phyloP scores from a whole-genome alignment of 306 rosid genomes.

The Pachyrhizus erosus region DNA sequence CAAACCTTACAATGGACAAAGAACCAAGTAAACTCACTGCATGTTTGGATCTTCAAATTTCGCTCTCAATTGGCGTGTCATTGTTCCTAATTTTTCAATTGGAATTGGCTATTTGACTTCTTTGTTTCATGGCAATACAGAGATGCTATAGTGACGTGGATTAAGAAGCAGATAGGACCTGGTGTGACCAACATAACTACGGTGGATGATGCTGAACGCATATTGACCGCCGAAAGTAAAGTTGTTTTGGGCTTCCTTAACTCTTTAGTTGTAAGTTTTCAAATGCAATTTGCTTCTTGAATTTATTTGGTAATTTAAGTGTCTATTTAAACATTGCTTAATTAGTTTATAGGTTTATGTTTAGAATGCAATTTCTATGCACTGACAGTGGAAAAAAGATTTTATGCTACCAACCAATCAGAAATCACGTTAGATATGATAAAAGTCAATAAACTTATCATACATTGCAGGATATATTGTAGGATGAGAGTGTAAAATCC shows the following conservation, averaged over 20 bases:
- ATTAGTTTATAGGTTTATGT: not conserved
- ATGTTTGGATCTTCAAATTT: not conserved
- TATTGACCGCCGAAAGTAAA: constrained; percentile 75
- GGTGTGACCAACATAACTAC: constrained; percentile 80
- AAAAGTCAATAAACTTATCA: not conserved
- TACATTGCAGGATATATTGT: not conserved
- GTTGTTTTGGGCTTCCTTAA: constrained; percentile 87
- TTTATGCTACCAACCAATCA: not conserved
- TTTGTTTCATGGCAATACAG: constrained; percentile 44
- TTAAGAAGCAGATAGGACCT: constrained; percentile 95
- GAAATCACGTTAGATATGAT: not conserved
- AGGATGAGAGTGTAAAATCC: not conserved
- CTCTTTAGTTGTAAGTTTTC: constrained; percentile 80
- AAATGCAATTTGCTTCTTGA: constrained; percentile 19
- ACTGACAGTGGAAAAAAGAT: not conserved
- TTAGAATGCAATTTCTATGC: not conserved
- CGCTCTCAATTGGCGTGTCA: not conserved
- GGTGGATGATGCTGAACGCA: constrained; percentile 77
- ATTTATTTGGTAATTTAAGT: not conserved
- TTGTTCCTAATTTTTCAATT: not conserved
- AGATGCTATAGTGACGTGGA: constrained; percentile 89
- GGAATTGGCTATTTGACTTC: not conserved
- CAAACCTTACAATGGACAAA: constrained; percentile 81
- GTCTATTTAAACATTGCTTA: constrained; percentile 4
- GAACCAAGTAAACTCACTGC: constrained; percentile 66